Evolutionary conservation across 495 filamentous ascomycete genomes (phyloP).

Genomic region (Parachaetomium inaequale): DNA sequence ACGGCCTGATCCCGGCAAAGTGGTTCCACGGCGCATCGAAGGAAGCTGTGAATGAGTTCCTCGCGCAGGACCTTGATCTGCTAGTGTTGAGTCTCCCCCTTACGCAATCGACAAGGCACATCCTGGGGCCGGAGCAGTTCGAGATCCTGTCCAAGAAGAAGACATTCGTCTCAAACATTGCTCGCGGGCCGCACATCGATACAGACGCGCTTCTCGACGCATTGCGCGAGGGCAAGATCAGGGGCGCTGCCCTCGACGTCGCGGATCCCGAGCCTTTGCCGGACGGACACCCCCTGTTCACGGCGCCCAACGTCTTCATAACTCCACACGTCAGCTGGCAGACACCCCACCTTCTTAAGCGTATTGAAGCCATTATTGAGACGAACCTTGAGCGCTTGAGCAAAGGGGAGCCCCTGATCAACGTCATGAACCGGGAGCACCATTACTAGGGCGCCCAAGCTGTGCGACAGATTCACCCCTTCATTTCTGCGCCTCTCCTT

Average conservation of each 20-base stretch:
- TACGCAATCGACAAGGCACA: slow-evolving; percentile 60
- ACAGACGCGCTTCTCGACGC: slow-evolving; percentile 64
- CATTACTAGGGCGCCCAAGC: slow-evolving; percentile 24
- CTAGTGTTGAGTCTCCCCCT: slow-evolving; percentile 73
- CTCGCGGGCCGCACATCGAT: slow-evolving; percentile 67
- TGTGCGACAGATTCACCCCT: neutral
- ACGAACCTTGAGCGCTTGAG: slow-evolving; percentile 33
- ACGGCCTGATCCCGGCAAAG: slow-evolving; percentile 63
- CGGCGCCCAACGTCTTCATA: slow-evolving; percentile 66
- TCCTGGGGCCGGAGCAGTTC: slow-evolving; percentile 65
- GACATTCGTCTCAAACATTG: slow-evolving; percentile 69
- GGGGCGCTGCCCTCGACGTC: slow-evolving; percentile 78
- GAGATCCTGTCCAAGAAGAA: slow-evolving; percentile 55
- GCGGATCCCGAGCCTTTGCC: slow-evolving; percentile 84
- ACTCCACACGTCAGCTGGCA: slow-evolving; percentile 75
- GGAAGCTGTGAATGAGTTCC: slow-evolving; percentile 59
- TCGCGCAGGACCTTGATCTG: slow-evolving; percentile 66
- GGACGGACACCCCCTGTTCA: slow-evolving; percentile 65
- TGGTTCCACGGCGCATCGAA: slow-evolving; percentile 71
- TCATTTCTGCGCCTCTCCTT: neutral
- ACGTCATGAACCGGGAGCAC: slow-evolving; percentile 33
- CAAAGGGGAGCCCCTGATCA: slow-evolving; percentile 31
- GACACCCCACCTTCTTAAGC: slow-evolving; percentile 54
- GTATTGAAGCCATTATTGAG: slow-evolving; percentile 55
- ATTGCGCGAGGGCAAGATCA: slow-evolving; percentile 54